Base-by-base conservation (phyloP, 768 basidiomycete species). In the Lactarius deliciosus region DNA sequence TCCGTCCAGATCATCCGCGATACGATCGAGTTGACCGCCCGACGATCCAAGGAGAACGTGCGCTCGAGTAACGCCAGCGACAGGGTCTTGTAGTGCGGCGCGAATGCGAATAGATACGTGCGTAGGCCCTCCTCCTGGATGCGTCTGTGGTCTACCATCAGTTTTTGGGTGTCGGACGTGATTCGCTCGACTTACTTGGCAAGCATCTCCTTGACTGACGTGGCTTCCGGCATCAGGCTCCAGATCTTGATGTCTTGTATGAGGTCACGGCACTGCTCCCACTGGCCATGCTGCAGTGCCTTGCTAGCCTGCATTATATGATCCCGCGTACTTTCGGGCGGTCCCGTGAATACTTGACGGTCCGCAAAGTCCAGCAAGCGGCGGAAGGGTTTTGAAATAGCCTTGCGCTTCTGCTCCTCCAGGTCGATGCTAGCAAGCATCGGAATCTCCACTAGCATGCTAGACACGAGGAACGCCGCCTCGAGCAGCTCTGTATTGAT, bases 221-320 rank as follows among this genome's bases (percentile, higher is more conserved):
- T 78, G 59, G 85, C 88, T 76, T 96, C 94, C 1, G 96, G 95
- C 91, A 99, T 94, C 68, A 99, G 78, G 72, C 86, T 89, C 97
- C 97, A 98, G 40, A 98, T 95, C 78, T 97, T 98, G 82, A 98
- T 98, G 74, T 90, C 88, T 75, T 95, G 89, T 61, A 98, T 86
- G 62, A 99, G 81, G 74, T 98, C 96, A 56, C 91, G 86, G 73
- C 95, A 96, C 73, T 90, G 88, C 75, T 96, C 92, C 97, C 97
- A 99, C 72, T 98, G 94, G 20, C 96, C 97, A 68, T 91, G 87
- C 78, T 98, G 95, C 57, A 99, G 77, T 1, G 97, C 96, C 77
- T 94, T 98, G 78, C 91, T 93, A 2, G 97, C 97, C 77, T 98
- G 96, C 92, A 98, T 97, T 77, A 99, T 96, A 75, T 98, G 97